A percentile compares a stretch with the other conserved stretches of the same genome.
Conservation (phyloP, 148 eudicot species). For the Diospyros lotus region DNA sequence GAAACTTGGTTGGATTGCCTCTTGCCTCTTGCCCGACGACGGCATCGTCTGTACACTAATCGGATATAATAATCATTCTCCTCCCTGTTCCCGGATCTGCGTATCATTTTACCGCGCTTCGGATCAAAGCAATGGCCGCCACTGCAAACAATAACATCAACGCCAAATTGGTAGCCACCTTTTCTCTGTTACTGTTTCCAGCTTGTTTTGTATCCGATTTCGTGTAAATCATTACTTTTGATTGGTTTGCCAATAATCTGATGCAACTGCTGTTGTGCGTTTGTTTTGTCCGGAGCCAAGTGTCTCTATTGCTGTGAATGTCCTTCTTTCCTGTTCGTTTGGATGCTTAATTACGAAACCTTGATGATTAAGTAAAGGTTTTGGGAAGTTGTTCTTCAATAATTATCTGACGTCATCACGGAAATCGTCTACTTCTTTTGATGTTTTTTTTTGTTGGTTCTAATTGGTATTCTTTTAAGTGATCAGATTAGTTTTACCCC, state of each 20-base stretch:
- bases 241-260: neutral
- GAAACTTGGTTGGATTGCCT: too few species aligned
- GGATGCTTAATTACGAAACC: neutral
- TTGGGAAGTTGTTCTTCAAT: neutral
- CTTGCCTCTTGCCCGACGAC: too few species aligned
- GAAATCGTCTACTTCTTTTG: neutral
- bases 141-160: conserved; percentile 31
- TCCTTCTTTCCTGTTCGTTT: neutral
- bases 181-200: neutral
- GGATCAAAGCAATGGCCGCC: conserved; percentile 13
- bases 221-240: neutral
- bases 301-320: neutral
- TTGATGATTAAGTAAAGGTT: neutral
- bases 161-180: conserved; percentile 28
- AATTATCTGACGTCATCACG: neutral
- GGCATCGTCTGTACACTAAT: too few species aligned
- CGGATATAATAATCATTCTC: too few species aligned
- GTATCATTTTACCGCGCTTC: too few species aligned
- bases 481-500: neutral
- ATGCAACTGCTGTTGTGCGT: conserved; percentile 9
- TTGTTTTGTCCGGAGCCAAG: neutral
- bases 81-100: too few species aligned
- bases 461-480: neutral
- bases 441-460: neutral
- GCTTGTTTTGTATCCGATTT: neutral